Evolutionary conservation across 768 basidiomycete genomes (phyloP).

Genomic region (Boletus rubropictus): DNA sequence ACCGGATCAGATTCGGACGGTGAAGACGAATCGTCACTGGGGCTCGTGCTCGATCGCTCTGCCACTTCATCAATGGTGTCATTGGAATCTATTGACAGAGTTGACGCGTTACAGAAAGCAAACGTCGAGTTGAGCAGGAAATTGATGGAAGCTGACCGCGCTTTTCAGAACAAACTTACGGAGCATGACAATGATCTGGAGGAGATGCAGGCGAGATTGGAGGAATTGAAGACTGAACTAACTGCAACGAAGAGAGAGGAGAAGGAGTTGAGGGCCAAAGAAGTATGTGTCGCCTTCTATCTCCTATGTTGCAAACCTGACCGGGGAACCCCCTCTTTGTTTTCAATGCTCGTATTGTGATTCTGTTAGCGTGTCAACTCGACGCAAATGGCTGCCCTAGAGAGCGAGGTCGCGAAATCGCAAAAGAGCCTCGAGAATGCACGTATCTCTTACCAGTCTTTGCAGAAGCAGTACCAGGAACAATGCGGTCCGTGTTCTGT

Average conservation of each 20-base stretch:
- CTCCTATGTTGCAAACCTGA: constrained; percentile 1
- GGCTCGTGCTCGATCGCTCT: constrained; percentile 57
- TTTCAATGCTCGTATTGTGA: constrained; percentile 4
- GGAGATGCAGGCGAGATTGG: constrained; percentile 69
- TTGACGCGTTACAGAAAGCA: constrained; percentile 66
- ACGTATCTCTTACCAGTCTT: constrained; percentile 62
- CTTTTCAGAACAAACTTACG: constrained; percentile 55
- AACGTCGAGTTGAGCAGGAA: constrained; percentile 75
- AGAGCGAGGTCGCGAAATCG: constrained; percentile 73
- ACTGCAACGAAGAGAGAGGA: constrained; percentile 82
- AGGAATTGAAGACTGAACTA: constrained; percentile 74
- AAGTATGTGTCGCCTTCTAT: constrained; percentile 42
- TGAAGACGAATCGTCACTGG: constrained; percentile 47
- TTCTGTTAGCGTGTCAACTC: constrained; percentile 51
- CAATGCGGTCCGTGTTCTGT: constrained; percentile 61
- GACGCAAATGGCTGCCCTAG: constrained; percentile 62
- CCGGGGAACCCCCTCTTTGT: background rate
- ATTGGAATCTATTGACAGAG: constrained; percentile 62
- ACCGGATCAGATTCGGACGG: constrained; percentile 46
- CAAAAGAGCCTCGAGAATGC: constrained; percentile 71
- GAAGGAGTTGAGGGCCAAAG: constrained; percentile 85
- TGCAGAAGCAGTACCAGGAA: constrained; percentile 86
- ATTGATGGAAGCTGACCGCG: constrained; percentile 67
- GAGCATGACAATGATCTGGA: constrained; percentile 84
- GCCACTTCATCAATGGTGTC: constrained; percentile 59